Conservation (phyloP, 2,329 filamentous ascomycete species). For the Colletotrichum scovillei region DNA sequence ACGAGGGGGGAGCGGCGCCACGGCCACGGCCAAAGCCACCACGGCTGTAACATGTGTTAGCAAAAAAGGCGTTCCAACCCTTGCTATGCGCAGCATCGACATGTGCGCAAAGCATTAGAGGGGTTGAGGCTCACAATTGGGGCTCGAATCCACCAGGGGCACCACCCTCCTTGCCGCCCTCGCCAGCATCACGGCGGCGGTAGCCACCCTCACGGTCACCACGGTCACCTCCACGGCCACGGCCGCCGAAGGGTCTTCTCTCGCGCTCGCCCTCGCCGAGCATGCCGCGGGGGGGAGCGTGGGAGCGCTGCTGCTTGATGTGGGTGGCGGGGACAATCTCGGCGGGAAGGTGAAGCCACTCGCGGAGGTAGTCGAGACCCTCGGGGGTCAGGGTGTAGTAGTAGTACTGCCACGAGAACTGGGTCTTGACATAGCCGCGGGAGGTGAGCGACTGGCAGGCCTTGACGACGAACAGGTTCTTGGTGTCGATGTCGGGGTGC, state of each 20-base stretch:
- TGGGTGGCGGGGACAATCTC: constrained; percentile 99
- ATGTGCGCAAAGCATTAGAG: background rate
- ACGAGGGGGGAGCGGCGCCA: constrained; percentile 78
- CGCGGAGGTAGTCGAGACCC: constrained; percentile 99
- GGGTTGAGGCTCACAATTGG: constrained; percentile 75
- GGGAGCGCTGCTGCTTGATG: constrained; percentile 99
- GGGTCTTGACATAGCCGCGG: constrained; percentile 98
- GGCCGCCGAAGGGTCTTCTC: constrained; percentile 83
- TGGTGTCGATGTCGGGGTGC: constrained; percentile 98
- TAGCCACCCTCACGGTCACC: constrained; percentile 91
- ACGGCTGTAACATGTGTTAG: constrained; percentile 68
- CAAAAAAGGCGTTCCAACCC: constrained; percentile 34
- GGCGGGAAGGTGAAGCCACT: constrained; percentile 99
- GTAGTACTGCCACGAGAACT: constrained; percentile 99
- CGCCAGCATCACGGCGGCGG: constrained; percentile 87
- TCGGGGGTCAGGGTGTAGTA: constrained; percentile 99
- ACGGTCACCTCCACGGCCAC: constrained; percentile 80
- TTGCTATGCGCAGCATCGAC: background rate
- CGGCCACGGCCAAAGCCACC: constrained; percentile 91
- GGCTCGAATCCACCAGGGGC: constrained; percentile 93
- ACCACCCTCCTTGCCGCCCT: constrained; percentile 89
- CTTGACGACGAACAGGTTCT: constrained; percentile 99
- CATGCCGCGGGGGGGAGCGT: constrained; percentile 98
- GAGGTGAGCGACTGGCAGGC: constrained; percentile 98
- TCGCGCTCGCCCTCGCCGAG: constrained; percentile 88